Evolutionary conservation across 2,329 filamentous ascomycete species (phyloP).

Genomic region (Sporothrix curviconia): DNA sequence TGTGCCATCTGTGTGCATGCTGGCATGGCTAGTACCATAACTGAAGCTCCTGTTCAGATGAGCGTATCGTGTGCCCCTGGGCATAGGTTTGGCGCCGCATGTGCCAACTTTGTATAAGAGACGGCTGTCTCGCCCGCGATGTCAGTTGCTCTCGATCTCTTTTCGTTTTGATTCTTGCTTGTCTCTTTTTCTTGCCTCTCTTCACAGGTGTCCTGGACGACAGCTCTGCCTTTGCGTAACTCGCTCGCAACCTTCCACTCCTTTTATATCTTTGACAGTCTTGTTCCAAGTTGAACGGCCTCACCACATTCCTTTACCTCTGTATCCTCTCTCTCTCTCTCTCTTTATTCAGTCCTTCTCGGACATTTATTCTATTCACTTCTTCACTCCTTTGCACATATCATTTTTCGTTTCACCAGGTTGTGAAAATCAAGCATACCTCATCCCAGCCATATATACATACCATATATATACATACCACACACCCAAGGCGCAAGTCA

Average conservation of each 20-base stretch:
- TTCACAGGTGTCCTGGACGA: constrained; percentile 6
- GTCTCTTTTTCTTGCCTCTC: background rate
- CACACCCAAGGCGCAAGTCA: too few relatives aligned
- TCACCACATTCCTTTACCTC: constrained; percentile 1
- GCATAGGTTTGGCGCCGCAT: constrained; percentile 1
- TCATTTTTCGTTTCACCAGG: background rate
- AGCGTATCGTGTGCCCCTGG: background rate
- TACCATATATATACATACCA: background rate
- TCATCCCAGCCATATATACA: background rate
- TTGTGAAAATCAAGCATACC: background rate
- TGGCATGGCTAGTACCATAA: background rate
- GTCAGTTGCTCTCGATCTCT: background rate
- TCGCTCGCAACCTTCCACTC: background rate
- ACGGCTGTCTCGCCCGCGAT: background rate
- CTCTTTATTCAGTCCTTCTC: background rate
- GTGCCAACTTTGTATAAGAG: constrained; percentile 1
- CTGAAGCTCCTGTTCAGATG: background rate
- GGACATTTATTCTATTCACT: background rate
- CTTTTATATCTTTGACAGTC: background rate
- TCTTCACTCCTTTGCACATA: background rate
- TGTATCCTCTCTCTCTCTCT: background rate
- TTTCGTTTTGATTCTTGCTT: background rate
- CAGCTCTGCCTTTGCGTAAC: background rate
- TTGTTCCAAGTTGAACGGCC: background rate
- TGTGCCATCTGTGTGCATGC: background rate